Evolutionary conservation across 1,139 yeast species (phyloP).

Genomic region (Scheffersomyces cryptocercus): DNA sequence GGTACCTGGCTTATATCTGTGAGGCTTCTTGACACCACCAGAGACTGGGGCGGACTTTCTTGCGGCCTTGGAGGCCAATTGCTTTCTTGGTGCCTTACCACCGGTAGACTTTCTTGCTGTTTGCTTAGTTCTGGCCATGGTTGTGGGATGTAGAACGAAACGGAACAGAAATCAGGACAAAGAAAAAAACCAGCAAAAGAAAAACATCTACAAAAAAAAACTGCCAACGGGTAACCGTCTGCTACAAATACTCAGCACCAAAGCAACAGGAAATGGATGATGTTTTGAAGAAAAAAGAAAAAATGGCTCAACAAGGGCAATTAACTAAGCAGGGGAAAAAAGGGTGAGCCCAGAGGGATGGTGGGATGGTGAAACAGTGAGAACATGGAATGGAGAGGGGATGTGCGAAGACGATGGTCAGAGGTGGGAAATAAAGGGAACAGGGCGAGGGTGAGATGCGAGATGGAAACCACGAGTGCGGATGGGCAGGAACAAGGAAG

Average conservation of each 20-base stretch:
- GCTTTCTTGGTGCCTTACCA: slow-evolving; percentile 58
- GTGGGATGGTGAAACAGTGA: not conserved
- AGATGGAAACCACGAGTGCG: too few species aligned
- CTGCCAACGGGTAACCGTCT: too few species aligned
- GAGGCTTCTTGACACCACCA: slow-evolving; percentile 56
- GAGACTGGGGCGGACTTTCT: slow-evolving; percentile 55
- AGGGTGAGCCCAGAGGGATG: not conserved
- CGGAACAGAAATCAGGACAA: slow-evolving; percentile 8
- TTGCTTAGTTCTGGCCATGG: slow-evolving; percentile 56
- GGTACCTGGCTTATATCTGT: slow-evolving; percentile 59
- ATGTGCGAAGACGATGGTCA: too few species aligned
- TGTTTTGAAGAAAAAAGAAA: not conserved
- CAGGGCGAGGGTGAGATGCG: too few species aligned
- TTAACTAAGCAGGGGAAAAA: not conserved
- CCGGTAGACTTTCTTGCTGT: slow-evolving; percentile 57
- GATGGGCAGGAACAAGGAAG: too few species aligned
- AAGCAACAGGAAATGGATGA: not conserved
- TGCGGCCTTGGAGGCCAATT: slow-evolving; percentile 55
- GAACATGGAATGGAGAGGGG: not conserved
- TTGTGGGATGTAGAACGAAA: slow-evolving; percentile 3
- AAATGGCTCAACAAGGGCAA: not conserved
- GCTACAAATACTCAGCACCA: too few species aligned
- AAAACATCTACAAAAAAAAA: not conserved
- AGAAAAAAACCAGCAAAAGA: slow-evolving; percentile 7
- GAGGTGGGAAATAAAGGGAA: too few species aligned